These are phyloP conservation scores for Monilinia fructigena DNA, from an alignment of 2,329 filamentous ascomycete genomes.

Conservation along the genomic window DNA sequence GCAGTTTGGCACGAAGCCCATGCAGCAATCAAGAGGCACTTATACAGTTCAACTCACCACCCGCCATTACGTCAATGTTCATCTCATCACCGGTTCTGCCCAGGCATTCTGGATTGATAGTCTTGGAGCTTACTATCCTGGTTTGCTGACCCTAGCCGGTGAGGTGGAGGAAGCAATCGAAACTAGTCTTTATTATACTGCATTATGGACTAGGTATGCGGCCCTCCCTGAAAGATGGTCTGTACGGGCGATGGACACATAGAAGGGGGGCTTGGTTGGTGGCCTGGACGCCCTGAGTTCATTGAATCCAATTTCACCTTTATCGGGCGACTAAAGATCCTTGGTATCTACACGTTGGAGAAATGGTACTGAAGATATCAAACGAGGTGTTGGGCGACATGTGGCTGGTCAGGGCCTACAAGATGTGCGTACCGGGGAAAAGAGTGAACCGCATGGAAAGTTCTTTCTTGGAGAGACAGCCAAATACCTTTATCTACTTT, in stretches of 20 bases:
- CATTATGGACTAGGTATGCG: slow-evolving; percentile 92
- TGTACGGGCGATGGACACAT: slow-evolving; percentile 76
- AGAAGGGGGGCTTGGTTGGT: slow-evolving; percentile 87
- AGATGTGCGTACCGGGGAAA: slow-evolving; percentile 77
- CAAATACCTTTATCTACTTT: slow-evolving; percentile 92
- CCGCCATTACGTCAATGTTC: slow-evolving; percentile 93
- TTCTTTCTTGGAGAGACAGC: slow-evolving; percentile 93
- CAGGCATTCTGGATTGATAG: slow-evolving; percentile 96
- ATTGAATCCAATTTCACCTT: slow-evolving; percentile 95
- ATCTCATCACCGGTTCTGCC: slow-evolving; percentile 82
- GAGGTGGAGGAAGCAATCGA: slow-evolving; percentile 89
- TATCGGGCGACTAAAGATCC: slow-evolving; percentile 90
- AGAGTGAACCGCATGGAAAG: slow-evolving; percentile 98
- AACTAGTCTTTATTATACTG: slow-evolving; percentile 85
- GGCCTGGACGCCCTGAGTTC: slow-evolving; percentile 93
- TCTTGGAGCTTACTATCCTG: slow-evolving; percentile 91
- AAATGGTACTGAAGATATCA: slow-evolving; percentile 92
- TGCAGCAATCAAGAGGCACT: slow-evolving; percentile 80
- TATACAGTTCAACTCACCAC: slow-evolving; percentile 82
- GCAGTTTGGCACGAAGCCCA: slow-evolving; percentile 83
- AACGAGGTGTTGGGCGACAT: slow-evolving; percentile 83
- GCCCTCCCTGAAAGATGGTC: slow-evolving; percentile 95
- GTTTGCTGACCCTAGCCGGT: slow-evolving; percentile 79
- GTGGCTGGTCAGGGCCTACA: slow-evolving; percentile 93
- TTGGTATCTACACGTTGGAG: slow-evolving; percentile 93